Evolutionary conservation across 169 alveolate genomes (phyloP).

Genomic region (Eimeria falciformis): DNA sequence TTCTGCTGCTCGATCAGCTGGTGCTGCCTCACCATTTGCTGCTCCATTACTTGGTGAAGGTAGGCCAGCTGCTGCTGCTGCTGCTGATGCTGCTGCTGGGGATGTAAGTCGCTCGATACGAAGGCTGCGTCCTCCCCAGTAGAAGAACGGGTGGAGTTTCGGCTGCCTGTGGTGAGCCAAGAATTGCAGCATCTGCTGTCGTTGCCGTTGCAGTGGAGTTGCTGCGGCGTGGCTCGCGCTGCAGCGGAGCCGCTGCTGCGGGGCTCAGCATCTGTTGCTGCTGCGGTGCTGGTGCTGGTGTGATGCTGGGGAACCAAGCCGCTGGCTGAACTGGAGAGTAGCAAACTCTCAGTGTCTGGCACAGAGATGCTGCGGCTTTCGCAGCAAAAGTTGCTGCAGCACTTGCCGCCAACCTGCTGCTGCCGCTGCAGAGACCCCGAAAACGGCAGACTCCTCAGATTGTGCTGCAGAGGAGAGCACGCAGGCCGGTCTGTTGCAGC

Average conservation of each 20-base stretch:
- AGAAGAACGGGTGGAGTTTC: slow-evolving; percentile 34
- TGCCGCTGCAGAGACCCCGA: slow-evolving; percentile 18
- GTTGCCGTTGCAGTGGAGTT: slow-evolving; percentile 42
- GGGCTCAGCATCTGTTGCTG: slow-evolving; percentile 22
- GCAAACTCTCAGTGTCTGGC: not conserved
- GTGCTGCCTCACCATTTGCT: slow-evolving; percentile 48
- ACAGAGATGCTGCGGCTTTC: slow-evolving; percentile 17
- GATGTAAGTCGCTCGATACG: slow-evolving; percentile 7
- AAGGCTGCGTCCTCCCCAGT: slow-evolving; percentile 18
- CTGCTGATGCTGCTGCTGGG: slow-evolving; percentile 61
- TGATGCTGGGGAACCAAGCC: not conserved
- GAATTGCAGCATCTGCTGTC: slow-evolving; percentile 59
- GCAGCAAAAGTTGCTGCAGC: slow-evolving; percentile 39
- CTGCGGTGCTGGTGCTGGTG: slow-evolving; percentile 38
- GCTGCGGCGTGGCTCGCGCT: not conserved
- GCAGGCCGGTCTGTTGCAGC: not conserved
- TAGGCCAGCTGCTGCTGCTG: slow-evolving; percentile 46
- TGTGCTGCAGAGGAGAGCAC: slow-evolving; percentile 29
- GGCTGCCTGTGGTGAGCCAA: slow-evolving; percentile 39
- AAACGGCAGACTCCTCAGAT: not conserved
- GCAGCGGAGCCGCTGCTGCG: not conserved
- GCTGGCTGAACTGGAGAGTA: not conserved
- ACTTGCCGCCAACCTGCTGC: slow-evolving; percentile 13
- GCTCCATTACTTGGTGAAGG: slow-evolving; percentile 30
- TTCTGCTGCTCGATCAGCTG: slow-evolving; percentile 59